Base-by-base conservation (phyloP, 345 rosid genomes). In the Aethionema arabicum region DNA sequence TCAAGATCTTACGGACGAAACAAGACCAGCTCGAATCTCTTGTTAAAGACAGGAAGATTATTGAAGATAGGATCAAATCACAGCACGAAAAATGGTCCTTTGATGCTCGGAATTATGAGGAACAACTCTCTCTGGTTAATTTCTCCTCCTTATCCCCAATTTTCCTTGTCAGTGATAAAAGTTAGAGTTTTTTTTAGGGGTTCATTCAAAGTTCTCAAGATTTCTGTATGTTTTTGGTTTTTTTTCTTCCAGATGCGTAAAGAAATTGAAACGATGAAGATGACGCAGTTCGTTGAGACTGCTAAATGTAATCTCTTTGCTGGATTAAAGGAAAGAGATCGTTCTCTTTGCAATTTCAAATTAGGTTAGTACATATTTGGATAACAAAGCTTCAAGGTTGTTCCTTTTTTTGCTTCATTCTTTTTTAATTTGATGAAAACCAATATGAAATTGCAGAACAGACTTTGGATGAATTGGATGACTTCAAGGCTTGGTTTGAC, bases 1-100 rank as follows among this genome's bases (percentile, higher is more conserved):
- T 86, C 21, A 70, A 83, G 57, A 68, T 83, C 44, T 37, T 95
- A 30, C 75, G 74, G 40, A 62, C 77, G 47, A 88, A 82, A 61
- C 88, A 90, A 63, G 75, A 79, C 32, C 91, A 86, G 85, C 83
- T 87, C 21, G 71, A 75, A 39, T 68, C 82, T 13, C 81, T 87
- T 21, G 67, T 80, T 42, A 55, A 72, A 69, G 86, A 90, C 55
- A 79, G 85, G 77, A 82, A 79, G 59, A 40, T 76, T 15, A 74
- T 88, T 5, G 86, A 80, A 78, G 91, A 67, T 58, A 79, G 69
- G 5, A 51, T 88, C 38, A 82, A 66, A 12, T 68, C 63, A 44
- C 79, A 76, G 45, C 73, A 79, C 13, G 74, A 77, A 2, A 61
- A 75, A 27, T 78, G 88, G 86, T 62, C 58, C 30, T 73, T 76